These are phyloP conservation scores for Phialocephala subalpina DNA, from an alignment of 2,329 filamentous ascomycete species.

Conservation along the genomic window DNA sequence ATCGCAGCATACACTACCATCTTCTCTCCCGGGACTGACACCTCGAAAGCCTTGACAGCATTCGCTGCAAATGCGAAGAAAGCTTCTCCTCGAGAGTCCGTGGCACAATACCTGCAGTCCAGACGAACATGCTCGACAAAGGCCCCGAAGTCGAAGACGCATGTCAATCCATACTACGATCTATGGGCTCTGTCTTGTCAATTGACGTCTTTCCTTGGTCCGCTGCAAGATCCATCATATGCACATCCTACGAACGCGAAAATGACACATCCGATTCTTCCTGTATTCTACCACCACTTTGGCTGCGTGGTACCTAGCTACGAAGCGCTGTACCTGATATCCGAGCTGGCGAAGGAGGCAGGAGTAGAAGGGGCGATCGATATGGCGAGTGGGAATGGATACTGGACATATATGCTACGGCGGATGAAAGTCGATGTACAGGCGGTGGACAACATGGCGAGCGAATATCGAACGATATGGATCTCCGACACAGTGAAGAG, in stretches of 20 bases:
- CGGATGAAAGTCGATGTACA: conserved; percentile 60
- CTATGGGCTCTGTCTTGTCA: conserved; percentile 73
- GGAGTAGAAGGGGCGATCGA: conserved; percentile 63
- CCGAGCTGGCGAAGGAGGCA: conserved; percentile 52
- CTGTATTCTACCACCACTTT: conserved; percentile 81
- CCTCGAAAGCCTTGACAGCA: conserved; percentile 67
- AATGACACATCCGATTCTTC: conserved; percentile 72
- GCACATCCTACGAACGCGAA: conserved; percentile 54
- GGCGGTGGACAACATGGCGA: conserved; percentile 73
- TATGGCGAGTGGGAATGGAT: conserved; percentile 76
- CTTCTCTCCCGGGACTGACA: conserved; percentile 67
- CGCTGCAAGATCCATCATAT: conserved; percentile 60
- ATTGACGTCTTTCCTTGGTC: conserved; percentile 66
- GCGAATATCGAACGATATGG: conserved; percentile 74
- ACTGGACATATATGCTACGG: conserved; percentile 78
- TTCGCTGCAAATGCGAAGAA: conserved; percentile 72
- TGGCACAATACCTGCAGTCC: conserved; percentile 62
- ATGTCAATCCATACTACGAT: conserved; percentile 71
- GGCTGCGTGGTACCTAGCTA: conserved; percentile 76
- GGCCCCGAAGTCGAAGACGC: conserved; percentile 56
- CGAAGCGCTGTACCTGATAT: conserved; percentile 68
- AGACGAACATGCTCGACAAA: conserved; percentile 58
- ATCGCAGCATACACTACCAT: conserved; percentile 72
- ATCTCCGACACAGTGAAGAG: conserved; percentile 68
- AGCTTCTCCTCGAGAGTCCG: conserved; percentile 63